A percentile compares a stretch with the other conserved stretches of the same genome.
Evolutionary conservation across 768 basidiomycete genomes (phyloP).

Genomic region (Arthromyces matolae): DNA sequence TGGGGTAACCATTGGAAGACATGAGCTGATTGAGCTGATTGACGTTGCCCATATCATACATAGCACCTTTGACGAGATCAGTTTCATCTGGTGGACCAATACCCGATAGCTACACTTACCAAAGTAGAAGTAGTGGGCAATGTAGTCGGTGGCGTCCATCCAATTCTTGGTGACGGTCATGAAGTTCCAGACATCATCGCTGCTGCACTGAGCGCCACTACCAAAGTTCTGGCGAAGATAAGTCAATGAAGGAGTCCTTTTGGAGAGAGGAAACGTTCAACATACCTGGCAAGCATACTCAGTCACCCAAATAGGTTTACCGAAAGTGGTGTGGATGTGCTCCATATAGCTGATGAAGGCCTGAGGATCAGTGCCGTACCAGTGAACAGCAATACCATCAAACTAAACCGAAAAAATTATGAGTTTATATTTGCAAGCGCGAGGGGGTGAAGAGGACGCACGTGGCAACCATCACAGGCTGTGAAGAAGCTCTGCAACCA

Average conservation of each 20-base stretch:
- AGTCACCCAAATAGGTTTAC: slow-evolving; percentile 51
- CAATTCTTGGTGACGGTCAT: slow-evolving; percentile 40
- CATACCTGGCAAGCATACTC: slow-evolving; percentile 69
- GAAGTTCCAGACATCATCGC: slow-evolving; percentile 44
- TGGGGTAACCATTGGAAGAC: slow-evolving; percentile 41
- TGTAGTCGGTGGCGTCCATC: slow-evolving; percentile 40
- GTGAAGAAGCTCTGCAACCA: slow-evolving; percentile 66
- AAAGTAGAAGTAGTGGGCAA: slow-evolving; percentile 52
- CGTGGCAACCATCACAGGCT: slow-evolving; percentile 49
- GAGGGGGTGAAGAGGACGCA: slow-evolving; percentile 33
- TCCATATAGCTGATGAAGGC: slow-evolving; percentile 52
- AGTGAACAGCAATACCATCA: slow-evolving; percentile 59
- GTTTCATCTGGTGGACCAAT: not conserved
- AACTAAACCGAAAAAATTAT: slow-evolving; percentile 37
- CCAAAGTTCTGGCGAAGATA: slow-evolving; percentile 46
- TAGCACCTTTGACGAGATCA: slow-evolving; percentile 38
- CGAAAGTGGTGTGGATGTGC: slow-evolving; percentile 42
- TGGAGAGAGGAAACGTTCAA: not conserved
- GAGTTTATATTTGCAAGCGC: not conserved
- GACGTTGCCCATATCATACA: slow-evolving; percentile 55
- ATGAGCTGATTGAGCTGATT: slow-evolving; percentile 54
- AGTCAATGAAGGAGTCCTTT: too few species aligned
- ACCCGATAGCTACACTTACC: slow-evolving; percentile 40
- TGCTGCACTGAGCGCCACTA: slow-evolving; percentile 38
- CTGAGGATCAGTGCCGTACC: slow-evolving; percentile 51